These are phyloP conservation scores for Berkeleyomyces rouxiae DNA, from an alignment of 2,329 filamentous ascomycete genomes.

Conservation along the genomic window DNA sequence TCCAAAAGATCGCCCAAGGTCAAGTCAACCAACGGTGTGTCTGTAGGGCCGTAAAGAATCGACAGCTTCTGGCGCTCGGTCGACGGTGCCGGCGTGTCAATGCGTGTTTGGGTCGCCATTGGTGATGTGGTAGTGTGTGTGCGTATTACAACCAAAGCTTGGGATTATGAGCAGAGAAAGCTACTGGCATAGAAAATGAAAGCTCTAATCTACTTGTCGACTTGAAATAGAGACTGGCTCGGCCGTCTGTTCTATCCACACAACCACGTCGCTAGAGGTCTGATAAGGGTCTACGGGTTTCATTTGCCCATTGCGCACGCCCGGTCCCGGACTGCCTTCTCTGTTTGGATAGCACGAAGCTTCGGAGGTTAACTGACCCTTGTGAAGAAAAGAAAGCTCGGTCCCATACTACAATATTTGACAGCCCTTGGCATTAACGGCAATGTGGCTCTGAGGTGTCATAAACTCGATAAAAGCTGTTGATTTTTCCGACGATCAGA, in stretches of 20 bases:
- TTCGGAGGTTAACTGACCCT: not conserved
- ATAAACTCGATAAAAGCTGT: conserved; percentile 3
- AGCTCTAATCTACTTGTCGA: not conserved
- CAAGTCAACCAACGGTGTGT: conserved; percentile 53
- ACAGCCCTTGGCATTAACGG: not conserved
- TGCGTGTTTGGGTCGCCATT: conserved; percentile 13
- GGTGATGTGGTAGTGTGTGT: not conserved
- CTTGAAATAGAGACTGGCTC: not conserved
- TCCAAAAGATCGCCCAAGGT: conserved; percentile 58
- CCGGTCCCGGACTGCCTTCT: not conserved
- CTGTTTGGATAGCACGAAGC: not conserved
- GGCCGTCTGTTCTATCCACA: not conserved
- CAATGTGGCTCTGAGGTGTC: not conserved
- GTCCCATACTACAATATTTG: not conserved
- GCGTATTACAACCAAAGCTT: too few species aligned
- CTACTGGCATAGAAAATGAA: too few species aligned
- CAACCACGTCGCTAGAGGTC: not conserved
- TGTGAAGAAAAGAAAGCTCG: not conserved
- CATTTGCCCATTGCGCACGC: not conserved
- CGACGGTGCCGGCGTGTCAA: conserved; percentile 19
- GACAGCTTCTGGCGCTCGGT: conserved; percentile 29
- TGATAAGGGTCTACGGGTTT: not conserved
- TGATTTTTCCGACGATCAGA: conserved; percentile 8
- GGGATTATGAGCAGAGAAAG: too few species aligned
- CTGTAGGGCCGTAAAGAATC: conserved; percentile 49